These are phyloP conservation scores for Auricularia heimuer DNA, from an alignment of 768 basidiomycete genomes.

Conservation along the genomic window DNA sequence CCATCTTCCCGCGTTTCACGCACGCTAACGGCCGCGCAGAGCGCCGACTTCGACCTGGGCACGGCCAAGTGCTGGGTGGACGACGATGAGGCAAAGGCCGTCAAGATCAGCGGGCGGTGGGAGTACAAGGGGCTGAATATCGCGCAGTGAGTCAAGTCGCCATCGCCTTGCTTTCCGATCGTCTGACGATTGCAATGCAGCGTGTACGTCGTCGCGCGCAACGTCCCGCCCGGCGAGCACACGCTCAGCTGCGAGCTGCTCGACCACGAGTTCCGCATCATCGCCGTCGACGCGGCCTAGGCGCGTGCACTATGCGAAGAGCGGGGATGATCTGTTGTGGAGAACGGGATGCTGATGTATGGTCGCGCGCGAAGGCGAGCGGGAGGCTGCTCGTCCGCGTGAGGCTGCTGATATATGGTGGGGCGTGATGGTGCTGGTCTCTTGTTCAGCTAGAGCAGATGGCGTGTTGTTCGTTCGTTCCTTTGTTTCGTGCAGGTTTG, in stretches of 20 bases:
- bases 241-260: background rate
- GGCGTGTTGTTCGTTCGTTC: too few relatives aligned
- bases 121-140: background rate
- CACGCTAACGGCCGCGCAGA: background rate
- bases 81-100: background rate
- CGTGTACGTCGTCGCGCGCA: background rate
- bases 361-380: too few relatives aligned
- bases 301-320: too few relatives aligned
- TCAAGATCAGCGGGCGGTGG: background rate
- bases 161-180: background rate
- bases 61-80: conserved; percentile 3
- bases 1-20: too few relatives aligned
- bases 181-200: background rate
- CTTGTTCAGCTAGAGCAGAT: too few relatives aligned
- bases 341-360: too few relatives aligned
- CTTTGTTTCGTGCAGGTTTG: too few relatives aligned
- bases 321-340: too few relatives aligned
- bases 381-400: too few relatives aligned
- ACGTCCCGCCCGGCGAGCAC: background rate
- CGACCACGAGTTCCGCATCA: background rate
- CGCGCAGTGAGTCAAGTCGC: background rate
- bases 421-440: too few relatives aligned
- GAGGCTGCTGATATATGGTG: too few relatives aligned
- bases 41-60: conserved; percentile 1
- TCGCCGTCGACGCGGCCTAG: background rate